Evolutionary conservation across 129 eudicot genomes (phyloP), one percentile per base, ranked within the genome.

Genomic region (Flaveria bidentis): DNA sequence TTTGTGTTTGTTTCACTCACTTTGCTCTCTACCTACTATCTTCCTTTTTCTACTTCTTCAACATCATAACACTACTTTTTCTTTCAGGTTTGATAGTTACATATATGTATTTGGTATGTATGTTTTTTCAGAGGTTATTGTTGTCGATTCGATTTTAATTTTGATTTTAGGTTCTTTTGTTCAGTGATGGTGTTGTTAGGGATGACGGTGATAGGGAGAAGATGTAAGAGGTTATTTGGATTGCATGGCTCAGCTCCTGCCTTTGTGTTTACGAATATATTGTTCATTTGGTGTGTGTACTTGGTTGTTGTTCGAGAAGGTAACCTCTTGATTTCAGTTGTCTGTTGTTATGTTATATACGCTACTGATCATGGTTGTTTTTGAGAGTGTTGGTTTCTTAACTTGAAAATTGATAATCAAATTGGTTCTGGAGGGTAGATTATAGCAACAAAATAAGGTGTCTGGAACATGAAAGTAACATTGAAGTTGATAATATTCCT

Each of bases 241-340:
- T 74, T 89, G 53, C 85, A 82, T 60, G 95, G 86, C 30, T 86
- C 91, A 14, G 80, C 89, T 65, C 91, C 88, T 1, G 87, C 91
- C 17, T 87, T 87, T 68, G 91, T 89, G 56, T 80, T 89, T 67
- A 42, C 83, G 26, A 85, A 77, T 72, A 50, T 87, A 25, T 44
- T 85, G 12, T 87, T 89, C 78, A 50, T 84, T 72, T 89, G 96
- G 91, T 85, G 60, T 66, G 82, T 85, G 41, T 85, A 87, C 66
- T n/a, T 83, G 5, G 51, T 60, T 62, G 88, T 78, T 17, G 62
- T 87, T 85, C 86, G 87, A 45, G 69, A 74, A 84, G 96, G 91
- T 89, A 77, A 30, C 41, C 56, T 51, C 22, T 39, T 17, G 15
- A 42, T 25, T 60, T 51, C 62, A 13, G 22, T 46, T 33, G 4